Evolutionary conservation across 805 yeast species (phyloP).

Genomic region (Lachancea dasiensis): DNA sequence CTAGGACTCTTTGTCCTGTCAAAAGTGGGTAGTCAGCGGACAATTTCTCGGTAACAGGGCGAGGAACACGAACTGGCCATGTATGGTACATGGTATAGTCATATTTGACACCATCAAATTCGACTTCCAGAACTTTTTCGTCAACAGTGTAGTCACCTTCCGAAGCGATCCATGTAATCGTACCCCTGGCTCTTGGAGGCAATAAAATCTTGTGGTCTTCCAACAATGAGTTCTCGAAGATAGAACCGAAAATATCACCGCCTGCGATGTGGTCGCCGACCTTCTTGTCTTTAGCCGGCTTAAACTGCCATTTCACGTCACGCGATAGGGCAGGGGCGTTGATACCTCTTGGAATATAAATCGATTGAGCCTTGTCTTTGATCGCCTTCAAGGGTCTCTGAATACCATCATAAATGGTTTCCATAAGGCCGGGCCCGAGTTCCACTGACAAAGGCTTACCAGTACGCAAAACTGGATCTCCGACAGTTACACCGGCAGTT

Average conservation of each 20-base stretch:
- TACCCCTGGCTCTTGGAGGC: constrained; percentile 99
- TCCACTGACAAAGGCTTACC: constrained; percentile 99
- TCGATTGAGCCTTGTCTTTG: constrained; percentile 79
- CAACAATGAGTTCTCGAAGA: constrained; percentile 88
- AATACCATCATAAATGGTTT: constrained; percentile 98
- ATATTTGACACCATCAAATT: constrained; percentile 80
- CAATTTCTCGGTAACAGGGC: constrained; percentile 94
- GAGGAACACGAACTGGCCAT: constrained; percentile 99
- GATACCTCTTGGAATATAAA: constrained; percentile 98
- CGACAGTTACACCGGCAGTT: constrained; percentile 98
- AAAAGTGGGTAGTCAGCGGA: constrained; percentile 92
- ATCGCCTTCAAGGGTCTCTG: constrained; percentile 97
- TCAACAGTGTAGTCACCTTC: constrained; percentile 89
- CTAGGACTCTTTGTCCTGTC: constrained; percentile 98
- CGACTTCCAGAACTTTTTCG: constrained; percentile 86
- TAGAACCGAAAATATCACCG: constrained; percentile 94
- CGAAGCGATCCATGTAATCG: constrained; percentile 81
- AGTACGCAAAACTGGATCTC: constrained; percentile 97
- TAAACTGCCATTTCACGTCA: constrained; percentile 75
- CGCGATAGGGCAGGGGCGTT: constrained; percentile 94
- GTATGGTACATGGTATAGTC: constrained; percentile 93
- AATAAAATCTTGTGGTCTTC: constrained; percentile 89
- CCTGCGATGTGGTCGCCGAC: constrained; percentile 98
- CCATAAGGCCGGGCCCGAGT: constrained; percentile 99
- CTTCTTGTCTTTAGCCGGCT: constrained; percentile 53